Evolutionary conservation across 2,329 filamentous ascomycete species (phyloP), one percentile per base, ranked within the genome.

Genomic region (Cladophialophora chaetospira): DNA sequence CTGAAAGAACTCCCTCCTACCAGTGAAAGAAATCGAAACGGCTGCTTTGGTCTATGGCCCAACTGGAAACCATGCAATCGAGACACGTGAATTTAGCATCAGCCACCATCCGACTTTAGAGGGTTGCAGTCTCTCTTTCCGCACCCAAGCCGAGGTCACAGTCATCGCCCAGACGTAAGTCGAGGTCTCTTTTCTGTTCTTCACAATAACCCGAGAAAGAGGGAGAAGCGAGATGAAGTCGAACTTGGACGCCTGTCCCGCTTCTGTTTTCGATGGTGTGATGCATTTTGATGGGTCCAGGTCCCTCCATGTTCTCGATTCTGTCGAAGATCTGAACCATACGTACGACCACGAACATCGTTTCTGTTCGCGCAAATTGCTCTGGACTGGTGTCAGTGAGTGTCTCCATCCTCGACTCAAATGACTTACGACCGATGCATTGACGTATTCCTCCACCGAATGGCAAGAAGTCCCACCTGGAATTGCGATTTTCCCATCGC

Each of bases 351-450:
- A 87, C 84, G 69, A 91, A 92, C 0, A 68, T 67, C 3, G 70
- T 65, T 77, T 92, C 88, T 0, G 87, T 90, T 35, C 92, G 73
- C 10, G 89, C 89, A 69, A 91, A 93, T 72, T 92, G 88, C 78
- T 92, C 53, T 57, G 42, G 5, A 5, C 26, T 25, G 1, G 11
- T 10, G 42, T 45, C 11, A 45, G 23, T 15, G 19, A 45, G 17
- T 5, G 19, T 15, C 8, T 28, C 13, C 8, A 5, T 11, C 2
- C 19, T 11, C 17, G 17, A n/a, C 3, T 25, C 3, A n/a, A 17
- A 45, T 10, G 91, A 93, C 72, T 92, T 88, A 78, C 92, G 81
- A 0, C 81, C 81, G 15, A 83, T 77, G 59, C 81, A 84, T 46
- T 80, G 79, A 3, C 78, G 68, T 2, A 78, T 76, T 0, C 78